These are phyloP conservation scores for Cryptococcus wingfieldii DNA, from an alignment of 1,284 basidiomycete species.

Conservation along the genomic window DNA sequence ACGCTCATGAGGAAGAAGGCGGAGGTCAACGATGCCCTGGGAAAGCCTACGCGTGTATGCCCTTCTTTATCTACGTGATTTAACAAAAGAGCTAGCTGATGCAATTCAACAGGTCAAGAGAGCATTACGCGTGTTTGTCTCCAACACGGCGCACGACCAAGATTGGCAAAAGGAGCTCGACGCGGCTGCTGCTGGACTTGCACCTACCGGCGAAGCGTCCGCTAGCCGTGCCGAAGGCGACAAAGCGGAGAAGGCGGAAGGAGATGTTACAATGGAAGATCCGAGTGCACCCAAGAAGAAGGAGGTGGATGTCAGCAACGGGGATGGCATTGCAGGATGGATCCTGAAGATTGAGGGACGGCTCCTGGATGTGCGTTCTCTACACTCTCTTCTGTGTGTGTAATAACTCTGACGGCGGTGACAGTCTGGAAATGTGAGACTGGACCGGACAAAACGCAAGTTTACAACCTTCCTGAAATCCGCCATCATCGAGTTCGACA, in stretches of 20 bases:
- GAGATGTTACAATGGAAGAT: conserved; percentile 7
- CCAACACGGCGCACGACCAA: conserved; percentile 83
- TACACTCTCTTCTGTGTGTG: background rate
- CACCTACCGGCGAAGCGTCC: background rate
- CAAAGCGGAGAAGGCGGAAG: conserved; percentile 6
- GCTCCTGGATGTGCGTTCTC: conserved; percentile 56
- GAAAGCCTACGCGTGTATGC: conserved; percentile 49
- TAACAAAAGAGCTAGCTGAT: background rate
- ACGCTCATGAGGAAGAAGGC: conserved; percentile 84
- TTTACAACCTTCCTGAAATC: conserved; percentile 83
- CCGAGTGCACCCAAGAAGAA: background rate
- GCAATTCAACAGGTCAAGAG: conserved; percentile 63
- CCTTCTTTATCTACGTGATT: background rate
- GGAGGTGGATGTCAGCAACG: conserved; percentile 54
- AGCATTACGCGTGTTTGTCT: conserved; percentile 80
- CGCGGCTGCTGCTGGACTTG: background rate
- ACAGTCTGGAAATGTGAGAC: conserved; percentile 56
- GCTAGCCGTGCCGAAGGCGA: conserved; percentile 1
- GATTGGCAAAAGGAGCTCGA: conserved; percentile 62
- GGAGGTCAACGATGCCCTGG: conserved; percentile 78
- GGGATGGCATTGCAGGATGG: conserved; percentile 86
- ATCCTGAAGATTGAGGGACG: conserved; percentile 83
- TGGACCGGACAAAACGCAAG: conserved; percentile 69
- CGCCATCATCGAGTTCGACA: conserved; percentile 78
- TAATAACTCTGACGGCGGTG: background rate